Evolutionary conservation across 805 yeast species (phyloP).

Genomic region (Kodamaea hsintzibuensis): DNA sequence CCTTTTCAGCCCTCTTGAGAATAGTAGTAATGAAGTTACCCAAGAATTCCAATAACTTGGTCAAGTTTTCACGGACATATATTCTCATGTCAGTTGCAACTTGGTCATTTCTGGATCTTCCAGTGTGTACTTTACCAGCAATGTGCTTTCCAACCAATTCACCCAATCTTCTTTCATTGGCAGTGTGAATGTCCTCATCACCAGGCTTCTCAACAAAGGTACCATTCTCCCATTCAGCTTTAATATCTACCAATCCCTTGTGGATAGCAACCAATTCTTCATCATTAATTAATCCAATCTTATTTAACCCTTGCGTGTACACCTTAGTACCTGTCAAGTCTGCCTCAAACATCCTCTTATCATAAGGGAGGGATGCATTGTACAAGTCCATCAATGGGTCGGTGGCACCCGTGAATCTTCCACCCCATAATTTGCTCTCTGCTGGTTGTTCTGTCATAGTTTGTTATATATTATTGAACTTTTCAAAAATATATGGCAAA

Average conservation of each 20-base stretch:
- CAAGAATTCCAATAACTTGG: conserved; percentile 56
- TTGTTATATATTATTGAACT: not conserved
- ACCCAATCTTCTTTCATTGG: conserved; percentile 96
- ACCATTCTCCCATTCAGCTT: conserved; percentile 77
- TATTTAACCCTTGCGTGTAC: conserved; percentile 82
- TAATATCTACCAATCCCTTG: conserved; percentile 70
- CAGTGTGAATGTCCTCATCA: conserved; percentile 98
- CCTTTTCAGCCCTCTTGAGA: conserved; percentile 73
- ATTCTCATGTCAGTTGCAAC: conserved; percentile 99
- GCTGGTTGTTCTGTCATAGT: conserved; percentile 46
- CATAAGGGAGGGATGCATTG: conserved; percentile 96
- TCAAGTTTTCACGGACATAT: conserved; percentile 78
- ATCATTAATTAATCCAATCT: conserved; percentile 69
- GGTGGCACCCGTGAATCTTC: conserved; percentile 94
- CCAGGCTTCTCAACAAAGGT: conserved; percentile 76
- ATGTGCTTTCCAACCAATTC: conserved; percentile 91
- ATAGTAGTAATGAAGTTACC: conserved; percentile 67
- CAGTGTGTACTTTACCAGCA: conserved; percentile 99
- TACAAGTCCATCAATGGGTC: conserved; percentile 98
- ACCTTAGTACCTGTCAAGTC: conserved; percentile 94
- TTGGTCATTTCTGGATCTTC: conserved; percentile 97
- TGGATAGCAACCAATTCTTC: conserved; percentile 83
- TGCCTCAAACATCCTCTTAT: conserved; percentile 89
- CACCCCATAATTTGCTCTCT: conserved; percentile 92
- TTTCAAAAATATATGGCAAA: not conserved